A percentile compares a stretch with the other conserved stretches of the same genome.
Evolutionary conservation across 192 early-diverging fungal genomes (phyloP).

Genomic region (Backusella luteola): DNA sequence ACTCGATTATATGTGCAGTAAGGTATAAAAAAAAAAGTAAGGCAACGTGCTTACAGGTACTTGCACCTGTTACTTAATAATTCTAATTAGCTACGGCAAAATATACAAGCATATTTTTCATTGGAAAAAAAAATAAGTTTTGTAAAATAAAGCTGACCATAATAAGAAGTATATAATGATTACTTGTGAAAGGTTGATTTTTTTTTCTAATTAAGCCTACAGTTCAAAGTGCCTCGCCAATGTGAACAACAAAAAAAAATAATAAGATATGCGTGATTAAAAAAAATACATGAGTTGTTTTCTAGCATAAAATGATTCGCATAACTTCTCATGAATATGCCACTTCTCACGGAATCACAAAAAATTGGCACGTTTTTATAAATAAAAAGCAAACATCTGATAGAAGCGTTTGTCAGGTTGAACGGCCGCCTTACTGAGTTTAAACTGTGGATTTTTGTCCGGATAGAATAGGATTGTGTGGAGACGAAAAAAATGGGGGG

Average conservation of each 20-base stretch:
- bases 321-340: background rate
- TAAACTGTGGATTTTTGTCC: background rate
- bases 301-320: background rate
- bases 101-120: background rate
- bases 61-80: background rate
- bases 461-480: slow-evolving; percentile 2
- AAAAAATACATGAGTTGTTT: background rate
- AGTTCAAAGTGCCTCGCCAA: background rate
- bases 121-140: background rate
- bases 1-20: background rate
- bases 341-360: background rate
- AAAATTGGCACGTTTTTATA: background rate
- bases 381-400: background rate
- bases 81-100: background rate
- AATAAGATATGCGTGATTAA: background rate
- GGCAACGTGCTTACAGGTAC: background rate
- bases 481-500: background rate
- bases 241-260: background rate
- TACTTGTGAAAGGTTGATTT: background rate
- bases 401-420: background rate
- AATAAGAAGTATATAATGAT: background rate
- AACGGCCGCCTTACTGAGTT: background rate
- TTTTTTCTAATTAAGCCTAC: background rate
- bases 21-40: background rate
- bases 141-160: background rate